Base-by-base conservation (phyloP, 1,284 basidiomycete species). In the Psilocybe mexicana region DNA sequence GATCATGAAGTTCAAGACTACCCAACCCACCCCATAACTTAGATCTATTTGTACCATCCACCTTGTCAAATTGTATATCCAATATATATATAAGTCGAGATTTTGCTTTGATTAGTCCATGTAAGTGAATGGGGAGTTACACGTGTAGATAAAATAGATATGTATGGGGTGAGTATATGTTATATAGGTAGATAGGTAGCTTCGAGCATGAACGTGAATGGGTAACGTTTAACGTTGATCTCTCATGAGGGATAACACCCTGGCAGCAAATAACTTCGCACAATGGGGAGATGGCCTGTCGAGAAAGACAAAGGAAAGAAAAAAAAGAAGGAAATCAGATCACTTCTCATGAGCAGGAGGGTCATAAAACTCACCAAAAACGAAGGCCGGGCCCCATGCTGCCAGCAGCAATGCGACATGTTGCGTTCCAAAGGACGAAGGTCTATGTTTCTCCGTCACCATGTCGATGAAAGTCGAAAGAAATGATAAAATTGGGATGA, bases 391-490 rank as follows among this genome's bases (percentile, higher is more conserved):
- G 5, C 74, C 77, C 83, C 83, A 86, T 23, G 76, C 81, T 25
- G 75, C 74, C 35, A 85, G 66, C 18, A 85, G 64, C 43, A 85
- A 65, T 45, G 82, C 80, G 55, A 85, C 69, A 66, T 85, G 80
- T 57, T 85, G 83, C 40, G 82, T 80, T 18, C 82, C 83, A 60
- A 85, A 77, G 2, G 81, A 66, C 24, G 72, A 63, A 3, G 78
- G 79, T 35, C 61, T 62, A 2, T 62, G 60, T 38, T 69, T 70
- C 54, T 68, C 65, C 38, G 63, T 68, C 43, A 72, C 71, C 45
- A 79, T 70, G 65, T 85, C 83, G 48, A 82, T 66, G 48, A 85
- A 66, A 1, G 81, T 80, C 11, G 80, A 76, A 57, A 85, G 69
- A 43, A 76, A 74, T 11, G 78, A 75, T 25, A 85, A 68, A n/a